A percentile compares a stretch with the other conserved stretches of the same genome.
These are phyloP conservation scores for Trametes polyzona DNA, from an alignment of 1,284 basidiomycete species.

Conservation along the genomic window DNA sequence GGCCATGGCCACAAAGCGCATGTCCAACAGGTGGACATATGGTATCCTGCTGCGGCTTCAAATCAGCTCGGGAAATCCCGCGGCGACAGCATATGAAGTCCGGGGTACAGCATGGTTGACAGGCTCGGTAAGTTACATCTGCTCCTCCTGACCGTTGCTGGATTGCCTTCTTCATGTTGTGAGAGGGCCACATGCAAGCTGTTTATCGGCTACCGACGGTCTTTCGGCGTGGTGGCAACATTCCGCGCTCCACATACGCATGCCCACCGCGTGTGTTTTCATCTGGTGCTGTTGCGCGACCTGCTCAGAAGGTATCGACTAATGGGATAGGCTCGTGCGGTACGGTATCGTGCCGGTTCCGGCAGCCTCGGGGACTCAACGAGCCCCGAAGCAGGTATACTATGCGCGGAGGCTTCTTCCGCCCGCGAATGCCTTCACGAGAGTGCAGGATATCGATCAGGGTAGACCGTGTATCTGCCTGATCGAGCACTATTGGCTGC, in stretches of 20 bases:
- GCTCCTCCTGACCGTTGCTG: not conserved
- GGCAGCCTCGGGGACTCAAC: not conserved
- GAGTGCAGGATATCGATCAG: constrained; percentile 2
- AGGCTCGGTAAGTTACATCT: not conserved
- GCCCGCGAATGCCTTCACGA: not conserved
- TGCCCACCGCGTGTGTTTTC: not conserved
- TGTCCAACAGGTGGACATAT: not conserved
- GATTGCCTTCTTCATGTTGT: not conserved
- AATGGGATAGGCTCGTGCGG: not conserved
- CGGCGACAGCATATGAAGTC: too few species aligned
- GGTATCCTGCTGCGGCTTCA: not conserved
- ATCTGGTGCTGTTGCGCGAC: not conserved
- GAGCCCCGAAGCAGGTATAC: not conserved
- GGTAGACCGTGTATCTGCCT: not conserved
- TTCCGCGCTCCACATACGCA: constrained; percentile 7
- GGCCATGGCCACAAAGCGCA: not conserved
- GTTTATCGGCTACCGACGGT: not conserved
- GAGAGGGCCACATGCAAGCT: not conserved
- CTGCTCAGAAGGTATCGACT: not conserved
- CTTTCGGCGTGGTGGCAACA: not conserved
- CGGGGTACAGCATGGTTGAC: too few species aligned
- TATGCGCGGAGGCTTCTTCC: not conserved
- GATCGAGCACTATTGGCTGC: constrained; percentile 8
- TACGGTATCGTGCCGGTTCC: constrained; percentile 6
- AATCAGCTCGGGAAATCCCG: too few species aligned